Evolutionary conservation across 2,329 filamentous ascomycete genomes (phyloP).

Genomic region (Claviceps spartinae): DNA sequence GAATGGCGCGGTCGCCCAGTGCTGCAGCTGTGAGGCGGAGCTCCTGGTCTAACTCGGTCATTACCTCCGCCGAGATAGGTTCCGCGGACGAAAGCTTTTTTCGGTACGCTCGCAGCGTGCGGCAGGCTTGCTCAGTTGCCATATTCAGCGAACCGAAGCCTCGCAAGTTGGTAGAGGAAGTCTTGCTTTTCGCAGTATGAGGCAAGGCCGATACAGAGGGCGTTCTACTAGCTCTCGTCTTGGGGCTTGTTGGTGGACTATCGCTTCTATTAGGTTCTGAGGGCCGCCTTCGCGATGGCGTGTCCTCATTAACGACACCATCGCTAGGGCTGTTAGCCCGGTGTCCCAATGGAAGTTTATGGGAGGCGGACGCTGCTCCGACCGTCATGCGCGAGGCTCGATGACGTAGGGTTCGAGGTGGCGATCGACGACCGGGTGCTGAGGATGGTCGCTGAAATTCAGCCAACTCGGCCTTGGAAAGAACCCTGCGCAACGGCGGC

Average conservation of each 20-base stretch:
- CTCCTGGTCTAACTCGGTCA: constrained; percentile 53
- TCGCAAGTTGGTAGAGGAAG: constrained; percentile 30
- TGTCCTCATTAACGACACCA: constrained; percentile 28
- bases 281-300: constrained; percentile 33
- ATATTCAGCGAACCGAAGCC: constrained; percentile 44
- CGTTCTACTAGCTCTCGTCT: constrained; percentile 29
- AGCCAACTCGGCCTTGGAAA: constrained; percentile 77
- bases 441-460: constrained; percentile 52
- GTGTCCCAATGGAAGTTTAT: constrained; percentile 26
- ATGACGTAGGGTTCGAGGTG: constrained; percentile 38
- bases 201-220: constrained; percentile 42
- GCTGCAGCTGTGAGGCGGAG: constrained; percentile 48
- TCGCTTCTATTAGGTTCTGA: constrained; percentile 30
- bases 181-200: constrained; percentile 33
- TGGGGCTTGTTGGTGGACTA: constrained; percentile 39
- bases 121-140: constrained; percentile 51
- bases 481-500: constrained; percentile 68
- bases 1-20: constrained; percentile 41
- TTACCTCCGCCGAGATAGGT: constrained; percentile 39
- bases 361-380: constrained; percentile 17
- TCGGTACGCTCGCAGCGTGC: constrained; percentile 46
- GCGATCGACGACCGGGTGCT: constrained; percentile 36
- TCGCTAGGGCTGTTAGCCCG: constrained; percentile 27
- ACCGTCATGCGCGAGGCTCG: constrained; percentile 41
- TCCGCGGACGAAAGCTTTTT: constrained; percentile 47